Percentiles rank a stretch among this genome's conserved stretches.
Conservation (phyloP, 352 stramenopile genomes). For the Plasmopara muralis region DNA sequence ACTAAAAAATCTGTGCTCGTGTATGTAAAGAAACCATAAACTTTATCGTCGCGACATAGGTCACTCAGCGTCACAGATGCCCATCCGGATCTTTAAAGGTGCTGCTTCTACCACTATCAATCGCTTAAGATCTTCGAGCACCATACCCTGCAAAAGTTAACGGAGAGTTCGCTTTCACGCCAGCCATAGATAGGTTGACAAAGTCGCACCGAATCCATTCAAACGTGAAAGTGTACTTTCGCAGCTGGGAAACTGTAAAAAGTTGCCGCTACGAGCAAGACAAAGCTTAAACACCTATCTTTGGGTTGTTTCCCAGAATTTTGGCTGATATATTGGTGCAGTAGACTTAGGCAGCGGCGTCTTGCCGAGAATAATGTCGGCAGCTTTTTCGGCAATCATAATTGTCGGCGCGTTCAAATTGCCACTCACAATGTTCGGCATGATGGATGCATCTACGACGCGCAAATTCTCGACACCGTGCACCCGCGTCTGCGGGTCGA, state of each 20-base stretch:
- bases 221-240: too few species aligned
- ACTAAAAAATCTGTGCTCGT: not conserved
- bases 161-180: too few species aligned
- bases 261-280: not conserved
- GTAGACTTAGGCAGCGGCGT: conserved; percentile 61
- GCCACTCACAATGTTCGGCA: conserved; percentile 91
- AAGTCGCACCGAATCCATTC: too few species aligned
- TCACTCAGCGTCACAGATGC: too few species aligned
- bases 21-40: too few species aligned
- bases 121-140: too few species aligned
- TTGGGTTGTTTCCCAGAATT: conserved; percentile 70
- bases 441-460: conserved; percentile 90
- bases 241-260: too few species aligned
- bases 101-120: too few species aligned
- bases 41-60: too few species aligned
- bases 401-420: conserved; percentile 93
- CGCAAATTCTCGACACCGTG: conserved; percentile 83
- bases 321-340: conserved; percentile 59
- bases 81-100: too few species aligned
- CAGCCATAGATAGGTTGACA: too few species aligned
- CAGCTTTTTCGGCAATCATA: conserved; percentile 91
- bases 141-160: too few species aligned
- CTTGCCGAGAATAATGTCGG: conserved; percentile 87
- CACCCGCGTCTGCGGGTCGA: conserved; percentile 83
- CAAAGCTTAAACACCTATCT: conserved; percentile 27